Evolutionary conservation across 441 rosid species (phyloP).

Genomic region (Mallotus repandus): DNA sequence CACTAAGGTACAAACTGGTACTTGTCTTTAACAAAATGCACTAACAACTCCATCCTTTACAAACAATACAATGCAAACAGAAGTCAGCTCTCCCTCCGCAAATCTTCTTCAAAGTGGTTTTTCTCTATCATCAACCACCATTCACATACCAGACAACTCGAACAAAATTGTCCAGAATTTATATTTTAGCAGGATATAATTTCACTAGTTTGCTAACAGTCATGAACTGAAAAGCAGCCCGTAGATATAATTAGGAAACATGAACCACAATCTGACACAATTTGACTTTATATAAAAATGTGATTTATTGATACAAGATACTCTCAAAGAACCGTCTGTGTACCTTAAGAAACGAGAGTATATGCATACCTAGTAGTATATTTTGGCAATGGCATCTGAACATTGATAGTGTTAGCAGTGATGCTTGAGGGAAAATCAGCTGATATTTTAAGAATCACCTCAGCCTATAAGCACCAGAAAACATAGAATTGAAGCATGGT

Average conservation of each 20-base stretch:
- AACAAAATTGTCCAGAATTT: not conserved
- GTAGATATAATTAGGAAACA: conserved; percentile 5
- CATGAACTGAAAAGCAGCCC: conserved; percentile 5
- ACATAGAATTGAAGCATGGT: not conserved
- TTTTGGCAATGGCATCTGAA: conserved; percentile 96
- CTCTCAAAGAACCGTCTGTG: not conserved
- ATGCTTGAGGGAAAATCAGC: conserved; percentile 85
- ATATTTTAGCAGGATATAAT: conserved; percentile 4
- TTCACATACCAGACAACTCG: not conserved
- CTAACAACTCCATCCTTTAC: not conserved
- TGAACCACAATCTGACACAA: conserved; percentile 6
- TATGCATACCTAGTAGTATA: conserved; percentile 70
- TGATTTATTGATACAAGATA: conserved; percentile 1
- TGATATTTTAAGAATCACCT: conserved; percentile 80
- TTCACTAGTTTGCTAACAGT: not conserved
- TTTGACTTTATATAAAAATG: not conserved
- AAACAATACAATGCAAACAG: not conserved
- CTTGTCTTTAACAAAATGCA: not conserved
- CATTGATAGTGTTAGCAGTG: conserved; percentile 72
- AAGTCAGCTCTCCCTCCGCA: not conserved
- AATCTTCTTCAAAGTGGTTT: not conserved
- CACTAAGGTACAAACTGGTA: not conserved
- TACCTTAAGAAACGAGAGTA: conserved; percentile 2
- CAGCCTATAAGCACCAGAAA: conserved; percentile 53
- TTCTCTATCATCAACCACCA: not conserved